Base-by-base conservation (phyloP, 495 filamentous ascomycete species). In the Trichoderma parareesei region DNA sequence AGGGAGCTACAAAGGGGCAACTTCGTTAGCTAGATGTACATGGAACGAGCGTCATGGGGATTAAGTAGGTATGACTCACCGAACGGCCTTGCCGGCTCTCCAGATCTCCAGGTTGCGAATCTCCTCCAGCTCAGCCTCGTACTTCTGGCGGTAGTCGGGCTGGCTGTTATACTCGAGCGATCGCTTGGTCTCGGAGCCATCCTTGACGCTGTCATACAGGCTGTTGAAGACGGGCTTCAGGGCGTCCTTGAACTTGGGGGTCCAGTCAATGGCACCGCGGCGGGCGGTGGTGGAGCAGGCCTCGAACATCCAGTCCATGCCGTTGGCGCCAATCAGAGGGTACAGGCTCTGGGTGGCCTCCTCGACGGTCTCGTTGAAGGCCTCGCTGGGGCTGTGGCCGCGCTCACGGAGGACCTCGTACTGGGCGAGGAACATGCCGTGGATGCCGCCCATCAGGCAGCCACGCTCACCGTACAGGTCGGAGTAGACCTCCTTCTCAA, bases 271-370 rank as follows among this genome's bases (percentile, higher is more conserved):
- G 79, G 94, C 94, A 81, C 94, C 94, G 75, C 94, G 92, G 74
- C 94, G 90, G 71, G 94, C 94, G 48, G 95, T 98, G 72, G 95
- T 98, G 64, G 93, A 98, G 89, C 94, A 98, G 69, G 94, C 94
- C 71, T 93, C 92, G 83, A 96, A 98, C 95, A 98, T 98, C 91
- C 94, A 98, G 84, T 98, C 94, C 94, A 98, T 98, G 70, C 94
- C 94, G 77, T 98, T 88, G 72, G 83, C 84, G 75, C 92, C 94
- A 72, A 98, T 98, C 70, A 98, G 83, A 65, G 94, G 94, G 85
- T 98, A 98, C 66, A 98, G 84, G 70, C 87, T 91, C 86, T 98
- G 95, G 48, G 94, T 98, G 67, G 94, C 94, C 82, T 98, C 94
- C 84, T 98, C 94, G 66, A 98, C 94, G 69, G 94, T 97, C 91